Evolutionary conservation across 2,329 filamentous ascomycete species (phyloP), one percentile per base, ranked within the genome.

Genomic region (Ilyonectria robusta): DNA sequence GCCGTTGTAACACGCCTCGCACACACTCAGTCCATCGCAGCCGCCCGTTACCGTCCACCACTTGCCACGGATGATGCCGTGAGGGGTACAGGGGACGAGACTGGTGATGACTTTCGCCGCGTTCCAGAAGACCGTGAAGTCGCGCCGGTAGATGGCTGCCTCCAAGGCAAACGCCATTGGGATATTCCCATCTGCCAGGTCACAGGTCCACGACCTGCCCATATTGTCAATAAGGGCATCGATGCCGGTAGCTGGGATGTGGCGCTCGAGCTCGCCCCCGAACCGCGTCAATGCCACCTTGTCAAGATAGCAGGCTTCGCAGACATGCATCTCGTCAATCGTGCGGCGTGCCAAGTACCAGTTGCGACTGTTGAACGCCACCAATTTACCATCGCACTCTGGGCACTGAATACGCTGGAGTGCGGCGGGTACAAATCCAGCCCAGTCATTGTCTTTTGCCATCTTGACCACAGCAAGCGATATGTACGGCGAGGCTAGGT

Each of bases 291-390:
- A 48, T 0, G 71, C 76, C 6, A 81, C n/a, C 13, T 73, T 77
- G 19, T 82, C 80, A 11, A 81, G 62, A 62, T 77, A 81, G 23
- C 81, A 82, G 1, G 77, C 63, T 50, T 81, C 78, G 57, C 81
- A 82, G 0, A 79, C 68, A 4, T 68, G 66, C 48, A 82, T 48
- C 1, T 72, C 67, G 1, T 77, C 65, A 3, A 80, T 73, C 10
- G 55, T 66, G 1, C 69, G 71, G 0, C 75, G 71, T 0, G 75
- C 69, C 0, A 71, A 42, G 31, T 76, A 75, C 79, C 79, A 82
- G 6, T 65, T 73, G 1, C 72, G 66, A 2, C 64, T 68, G 11
- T 72, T 74, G 1, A 73, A 64, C 17, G 69, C 66, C 0, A 75
- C 64, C 0, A 70, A 65, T n/a, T 71, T 68, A 15, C 73, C 78